Base-by-base conservation (phyloP, 345 rosid genomes). In the Trapa bicornis region DNA sequence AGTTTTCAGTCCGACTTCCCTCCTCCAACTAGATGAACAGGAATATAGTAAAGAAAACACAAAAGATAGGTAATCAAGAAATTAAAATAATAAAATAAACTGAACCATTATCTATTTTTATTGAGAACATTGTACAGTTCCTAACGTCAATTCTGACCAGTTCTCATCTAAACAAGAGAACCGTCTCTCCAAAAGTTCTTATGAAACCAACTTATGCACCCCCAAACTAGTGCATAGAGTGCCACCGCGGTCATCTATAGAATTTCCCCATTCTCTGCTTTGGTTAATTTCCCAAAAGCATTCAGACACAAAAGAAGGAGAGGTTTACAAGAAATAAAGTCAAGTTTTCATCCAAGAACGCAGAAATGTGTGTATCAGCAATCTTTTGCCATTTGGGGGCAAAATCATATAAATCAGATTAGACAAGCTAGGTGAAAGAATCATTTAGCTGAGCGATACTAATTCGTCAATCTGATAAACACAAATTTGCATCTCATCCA, bases 1-100 rank as follows among this genome's bases (percentile, higher is more conserved):
- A 65, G 70, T 85, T 74, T 84, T 94, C 97, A 32, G 84, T 74
- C 67, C 79, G 81, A 73, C 80, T 83, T 52, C 89, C 97, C 75
- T 94, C 97, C 78, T 89, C 97, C 87, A 87, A 72, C 97, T 94
- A 73, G 70, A 80, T 1, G 52, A 43, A 42, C 37, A 42, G 45
- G 10, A 16, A 16, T 17, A 36, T 14, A 64, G 43, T 16, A 35
- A 35, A 43, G 37, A 65, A 42, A 3, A 22, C 17, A 36, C 8
- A 42, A 64, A 41, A 15, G 33, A 29, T 38, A 35, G 17, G 11
- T 16, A 47, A 37, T 29, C 4, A 3, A 38, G 45, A 15, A 65
- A 14, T 10, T 11, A 41, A 65, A 6, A 3, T 13, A 22, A 43
- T 41, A 22, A 29, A n/a, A 15, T 15, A 6, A 42, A 41, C 12